A percentile compares a stretch with the other conserved stretches of the same genome.
Evolutionary conservation across 2,329 filamentous ascomycete genomes (phyloP).

Genomic region (Sarocladium oryzae): DNA sequence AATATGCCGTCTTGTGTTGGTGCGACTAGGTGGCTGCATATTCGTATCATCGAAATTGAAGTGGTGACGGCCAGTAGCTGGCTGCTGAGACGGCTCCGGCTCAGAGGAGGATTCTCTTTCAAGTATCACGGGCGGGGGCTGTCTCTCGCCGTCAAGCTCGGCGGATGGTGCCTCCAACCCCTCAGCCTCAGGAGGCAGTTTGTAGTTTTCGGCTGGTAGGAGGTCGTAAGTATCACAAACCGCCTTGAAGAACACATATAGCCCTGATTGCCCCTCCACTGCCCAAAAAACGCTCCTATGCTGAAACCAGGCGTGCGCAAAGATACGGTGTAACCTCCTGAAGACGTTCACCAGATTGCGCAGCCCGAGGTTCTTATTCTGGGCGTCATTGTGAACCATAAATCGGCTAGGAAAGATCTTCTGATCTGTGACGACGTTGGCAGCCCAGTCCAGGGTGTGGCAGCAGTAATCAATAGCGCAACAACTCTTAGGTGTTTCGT

Average conservation of each 20-base stretch:
- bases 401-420: slow-evolving; percentile 93
- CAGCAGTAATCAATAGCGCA: slow-evolving; percentile 99
- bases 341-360: slow-evolving; percentile 95
- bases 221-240: slow-evolving; percentile 90
- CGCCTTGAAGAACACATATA: slow-evolving; percentile 96
- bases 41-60: slow-evolving; percentile 19
- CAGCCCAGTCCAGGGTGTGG: slow-evolving; percentile 96
- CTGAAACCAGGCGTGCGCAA: slow-evolving; percentile 98
- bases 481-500: slow-evolving; percentile 93
- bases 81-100: slow-evolving; percentile 18
- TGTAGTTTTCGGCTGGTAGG: slow-evolving; percentile 91
- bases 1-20: slow-evolving; percentile 76
- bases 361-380: slow-evolving; percentile 57
- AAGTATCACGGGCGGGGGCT: slow-evolving; percentile 26
- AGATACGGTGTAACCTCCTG: slow-evolving; percentile 88
- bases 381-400: slow-evolving; percentile 46
- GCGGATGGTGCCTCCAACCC: slow-evolving; percentile 54
- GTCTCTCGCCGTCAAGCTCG: slow-evolving; percentile 35
- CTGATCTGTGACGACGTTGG: slow-evolving; percentile 85
- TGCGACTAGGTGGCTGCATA: slow-evolving; percentile 46
- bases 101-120: slow-evolving; percentile 20
- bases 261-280: slow-evolving; percentile 80
- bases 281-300: slow-evolving; percentile 94
- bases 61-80: background rate
- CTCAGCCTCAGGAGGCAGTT: slow-evolving; percentile 87